Evolutionary conservation across 768 basidiomycete species (phyloP), one percentile per base, ranked within the genome.

Genomic region (Trametes meyenii): DNA sequence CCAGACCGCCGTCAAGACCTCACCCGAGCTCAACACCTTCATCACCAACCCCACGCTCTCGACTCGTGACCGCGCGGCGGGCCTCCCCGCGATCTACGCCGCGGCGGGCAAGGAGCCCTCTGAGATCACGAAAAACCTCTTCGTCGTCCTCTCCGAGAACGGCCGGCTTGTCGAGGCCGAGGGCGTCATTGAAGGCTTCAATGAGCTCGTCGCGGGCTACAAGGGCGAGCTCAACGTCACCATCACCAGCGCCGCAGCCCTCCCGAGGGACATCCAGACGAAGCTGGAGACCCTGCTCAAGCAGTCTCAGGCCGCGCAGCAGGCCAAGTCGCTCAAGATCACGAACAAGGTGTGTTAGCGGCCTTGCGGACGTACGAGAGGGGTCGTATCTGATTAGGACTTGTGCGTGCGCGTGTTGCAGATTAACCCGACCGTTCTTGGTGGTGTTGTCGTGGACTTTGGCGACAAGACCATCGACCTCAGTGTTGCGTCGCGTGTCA

Each of bases 391-490:
- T 14, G 36, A 24, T 38, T 3, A 29, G n/a, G 12, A 2, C 11
- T 53, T 35, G 60, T 55, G 45, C 44, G 45, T 21, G 36, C 23
- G 55, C 14, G 5, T 26, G 13, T 38, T 63, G 33, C 62, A 96
- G 94, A 90, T 98, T 71, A 95, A 98, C 81, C 87, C 94, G 45
- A 78, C 85, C n/a, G 80, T 98, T 59, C 77, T 98, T 64, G 97
- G 96, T 60, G 97, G 97, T 52, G 75, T 98, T 61, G 83, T 98
- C 62, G 89, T 99, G 50, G 97, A 99, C 78, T 94, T 99, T 72
- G 96, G 95, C 65, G 97, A 98, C 81, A 96, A 96, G 82, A 94
- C 94, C 55, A 90, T 99, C 69, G 97, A 99, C 78, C 84, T 98
- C 61, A 96, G 93, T 68, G 95, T 96, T 58, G 88, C 87, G 50